These are phyloP conservation scores for Suillus cothurnatus DNA, from an alignment of 768 basidiomycete species.

Conservation along the genomic window DNA sequence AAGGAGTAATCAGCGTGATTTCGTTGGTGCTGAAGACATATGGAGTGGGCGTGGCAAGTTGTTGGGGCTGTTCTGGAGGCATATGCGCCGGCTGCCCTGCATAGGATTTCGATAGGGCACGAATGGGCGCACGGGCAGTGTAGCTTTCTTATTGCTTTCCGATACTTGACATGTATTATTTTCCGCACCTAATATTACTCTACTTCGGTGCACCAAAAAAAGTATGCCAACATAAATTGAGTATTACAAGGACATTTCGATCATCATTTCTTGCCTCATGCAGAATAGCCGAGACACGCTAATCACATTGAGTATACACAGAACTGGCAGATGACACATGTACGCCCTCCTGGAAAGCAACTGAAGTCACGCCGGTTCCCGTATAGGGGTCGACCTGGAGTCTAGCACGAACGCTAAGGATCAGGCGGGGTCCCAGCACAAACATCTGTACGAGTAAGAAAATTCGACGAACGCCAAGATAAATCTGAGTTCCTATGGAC, in stretches of 20 bases:
- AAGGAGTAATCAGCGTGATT: constrained; percentile 87
- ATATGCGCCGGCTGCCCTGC: constrained; percentile 70
- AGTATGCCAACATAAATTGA: not conserved
- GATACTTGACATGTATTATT: not conserved
- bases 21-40: constrained; percentile 72
- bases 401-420: not conserved
- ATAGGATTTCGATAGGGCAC: constrained; percentile 16
- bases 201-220: not conserved
- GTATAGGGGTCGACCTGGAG: not conserved
- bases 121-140: not conserved
- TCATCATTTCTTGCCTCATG: not conserved
- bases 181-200: not conserved
- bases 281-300: not conserved
- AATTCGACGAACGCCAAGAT: not conserved
- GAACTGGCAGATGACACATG: not conserved
- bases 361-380: not conserved
- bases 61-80: constrained; percentile 83
- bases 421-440: not conserved
- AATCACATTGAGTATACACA: not conserved
- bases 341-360: not conserved
- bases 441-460: not conserved
- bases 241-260: not conserved
- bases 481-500: not conserved
- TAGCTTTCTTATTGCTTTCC: constrained; percentile 3
- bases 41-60: constrained; percentile 77